Percentiles rank a stretch among this genome's conserved stretches.
These are phyloP conservation scores for Herpetomonas samuelpessoai DNA, from an alignment of 208 protist species.

Conservation along the genomic window DNA sequence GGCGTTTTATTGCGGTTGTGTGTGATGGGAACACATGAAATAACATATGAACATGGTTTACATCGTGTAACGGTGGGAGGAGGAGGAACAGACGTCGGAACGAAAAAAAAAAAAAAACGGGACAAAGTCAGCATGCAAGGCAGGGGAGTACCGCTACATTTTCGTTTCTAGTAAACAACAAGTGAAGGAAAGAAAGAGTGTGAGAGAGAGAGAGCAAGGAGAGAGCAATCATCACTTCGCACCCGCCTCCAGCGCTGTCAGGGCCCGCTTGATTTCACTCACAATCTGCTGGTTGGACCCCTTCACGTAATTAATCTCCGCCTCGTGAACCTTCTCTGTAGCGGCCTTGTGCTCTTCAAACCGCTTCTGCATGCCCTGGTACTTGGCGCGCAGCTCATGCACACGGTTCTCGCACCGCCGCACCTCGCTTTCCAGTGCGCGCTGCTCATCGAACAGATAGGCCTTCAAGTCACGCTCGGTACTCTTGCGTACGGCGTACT, in stretches of 20 bases:
- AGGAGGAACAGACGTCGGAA: conserved; percentile 2
- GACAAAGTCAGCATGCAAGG: neutral
- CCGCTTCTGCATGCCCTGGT: conserved; percentile 70
- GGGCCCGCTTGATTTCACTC: conserved; percentile 86
- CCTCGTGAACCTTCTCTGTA: conserved; percentile 66
- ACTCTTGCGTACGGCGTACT: conserved; percentile 86
- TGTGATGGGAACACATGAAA: too few species aligned
- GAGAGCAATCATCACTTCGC: conserved; percentile 15
- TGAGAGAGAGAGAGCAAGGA: conserved; percentile 2
- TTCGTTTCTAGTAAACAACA: neutral
- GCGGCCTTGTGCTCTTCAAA: conserved; percentile 80
- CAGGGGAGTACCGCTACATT: neutral
- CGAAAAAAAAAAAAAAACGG: conserved; percentile 7
- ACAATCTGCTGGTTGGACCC: conserved; percentile 83
- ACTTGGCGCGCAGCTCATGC: conserved; percentile 79
- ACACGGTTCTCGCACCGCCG: conserved; percentile 83
- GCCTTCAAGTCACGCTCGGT: conserved; percentile 78
- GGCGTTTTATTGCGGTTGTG: too few species aligned
- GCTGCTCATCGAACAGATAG: conserved; percentile 65
- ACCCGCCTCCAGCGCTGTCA: conserved; percentile 46
- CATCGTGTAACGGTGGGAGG: too few species aligned
- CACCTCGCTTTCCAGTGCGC: conserved; percentile 76
- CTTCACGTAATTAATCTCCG: conserved; percentile 88
- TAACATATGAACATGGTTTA: too few species aligned
- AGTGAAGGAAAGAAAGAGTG: neutral